Evolutionary conservation across 2,329 filamentous ascomycete species (phyloP), one percentile per base, ranked within the genome.

Genomic region (Microcyclosporella mali): DNA sequence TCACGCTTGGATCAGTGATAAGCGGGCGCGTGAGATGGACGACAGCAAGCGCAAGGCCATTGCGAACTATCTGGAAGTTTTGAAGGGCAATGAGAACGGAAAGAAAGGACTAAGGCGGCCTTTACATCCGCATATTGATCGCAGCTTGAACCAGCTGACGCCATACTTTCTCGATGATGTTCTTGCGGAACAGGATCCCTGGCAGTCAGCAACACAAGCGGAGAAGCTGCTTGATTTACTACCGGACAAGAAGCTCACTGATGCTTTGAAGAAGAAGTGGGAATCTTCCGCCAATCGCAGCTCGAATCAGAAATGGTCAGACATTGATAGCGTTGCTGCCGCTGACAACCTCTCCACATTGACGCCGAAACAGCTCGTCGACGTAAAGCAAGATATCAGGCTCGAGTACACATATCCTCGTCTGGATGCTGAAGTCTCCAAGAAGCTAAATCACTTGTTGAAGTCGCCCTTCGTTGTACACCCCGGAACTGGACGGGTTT

Each of bases 1-100:
- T 21, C 92, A 98, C 80, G 92, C 92, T 4, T 98, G 92, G 92
- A 85, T 98, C 9, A 97, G 90, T 62, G 92, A 98, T 64, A 86
- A 84, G 60, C 82, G 83, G 44, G 92, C 89, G 1, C 79, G 92
- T 44, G 75, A 75, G 27, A 78, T 98, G 71, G 85, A 94, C 51
- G 92, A 98, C 57, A 78, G 84, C 56, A 88, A 86, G 66, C 79
- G 92, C 42, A 81, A 81, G 54, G 85, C 89, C 0, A 83, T 98
- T 48, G 88, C 88, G 0, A 82, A 85, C 16, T 98, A 97, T 61
- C 74, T 98, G 11, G 89, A 95, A 59, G 76, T 97, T 1, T 72
- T 97, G n/a, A 84, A 81, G 52, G 92, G 92, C 44, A 88, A 88
- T 44, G 78, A 85, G 15, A 84, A 94, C 63, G 82, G 82, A 55